Conservation (phyloP, 148 eudicot species). For the Camellia sinensis region DNA sequence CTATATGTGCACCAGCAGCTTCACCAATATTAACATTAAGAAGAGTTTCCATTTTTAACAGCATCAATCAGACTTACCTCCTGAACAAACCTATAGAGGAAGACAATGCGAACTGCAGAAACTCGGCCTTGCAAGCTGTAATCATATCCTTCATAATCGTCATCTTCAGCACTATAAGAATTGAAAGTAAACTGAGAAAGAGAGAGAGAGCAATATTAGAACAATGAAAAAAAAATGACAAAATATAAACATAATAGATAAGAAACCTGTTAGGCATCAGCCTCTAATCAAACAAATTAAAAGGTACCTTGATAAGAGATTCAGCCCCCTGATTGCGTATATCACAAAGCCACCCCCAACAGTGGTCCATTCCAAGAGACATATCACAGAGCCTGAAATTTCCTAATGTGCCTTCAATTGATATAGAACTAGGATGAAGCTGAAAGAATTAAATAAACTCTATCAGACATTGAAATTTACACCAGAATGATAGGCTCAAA, state of each 20-base stretch:
- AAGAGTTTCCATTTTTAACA: not conserved
- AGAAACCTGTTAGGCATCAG: not conserved
- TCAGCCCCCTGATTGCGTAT: slow-evolving; percentile 81
- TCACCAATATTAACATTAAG: not conserved
- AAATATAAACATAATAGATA: not conserved
- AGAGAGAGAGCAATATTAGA: slow-evolving; percentile 2
- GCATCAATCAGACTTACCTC: slow-evolving; percentile 56
- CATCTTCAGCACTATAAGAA: slow-evolving; percentile 80
- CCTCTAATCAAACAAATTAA: slow-evolving; percentile 6
- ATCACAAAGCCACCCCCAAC: slow-evolving; percentile 98
- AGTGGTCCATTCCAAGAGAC: slow-evolving; percentile 69
- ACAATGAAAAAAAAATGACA: slow-evolving; percentile 5
- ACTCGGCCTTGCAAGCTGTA: slow-evolving; percentile 81
- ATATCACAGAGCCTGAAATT: slow-evolving; percentile 88
- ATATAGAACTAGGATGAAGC: slow-evolving; percentile 89
- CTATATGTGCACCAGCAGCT: not conserved
- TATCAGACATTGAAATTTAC: not conserved
- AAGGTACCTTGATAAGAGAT: slow-evolving; percentile 77
- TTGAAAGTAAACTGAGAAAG: slow-evolving; percentile 78
- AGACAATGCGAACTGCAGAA: slow-evolving; percentile 92
- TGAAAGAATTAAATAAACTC: slow-evolving; percentile 23
- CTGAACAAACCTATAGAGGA: slow-evolving; percentile 84
- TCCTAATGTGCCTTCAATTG: slow-evolving; percentile 85
- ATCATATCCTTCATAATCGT: slow-evolving; percentile 94
- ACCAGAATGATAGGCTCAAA: not conserved